Evolutionary conservation across 2,329 filamentous ascomycete genomes (phyloP), one percentile per base, ranked within the genome.

Genomic region (Fusarium longipes): DNA sequence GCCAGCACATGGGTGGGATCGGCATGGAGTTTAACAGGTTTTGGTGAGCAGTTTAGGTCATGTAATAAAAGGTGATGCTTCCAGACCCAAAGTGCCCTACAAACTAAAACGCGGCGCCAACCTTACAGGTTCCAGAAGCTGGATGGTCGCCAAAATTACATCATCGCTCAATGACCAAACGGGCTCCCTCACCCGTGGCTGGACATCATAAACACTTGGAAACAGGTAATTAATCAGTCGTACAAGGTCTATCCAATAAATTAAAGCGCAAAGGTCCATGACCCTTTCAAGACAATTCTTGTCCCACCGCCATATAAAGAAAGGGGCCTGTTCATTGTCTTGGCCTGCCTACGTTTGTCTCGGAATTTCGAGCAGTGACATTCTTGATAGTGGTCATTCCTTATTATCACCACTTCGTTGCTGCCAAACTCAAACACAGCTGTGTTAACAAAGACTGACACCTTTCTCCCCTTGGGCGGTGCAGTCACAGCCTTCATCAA

Each of bases 101-200:
- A 10, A 29, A 25, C 40, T 43, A 43, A 43, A 43, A 43, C 17
- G n/a, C 11, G 10, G 18, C 25, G 49, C 48, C 24, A 63, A 50
- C 20, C 52, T 61, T 66, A 57, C 53, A 66, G 36, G 62, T 63
- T 60, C 64, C 49, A 52, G 44, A 55, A 52, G 40, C 50, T 65
- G 24, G 58, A 44, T 67, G 40, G 65, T 49, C 50, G 48, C 44
- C 20, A 33, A 24, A 56, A 70, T 74, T 74, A 74, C 71, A 73
- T 74, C 71, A 74, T 74, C 47, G 66, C 42, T 53, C 51, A 49
- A 59, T 44, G 35, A 44, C 42, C 30, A 25, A 39, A 51, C 24
- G 25, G 67, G 67, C 67, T 70, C 51, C 67, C 67, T 70, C 67
- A 67, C 53, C 51, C 58, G n/a, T 44, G 57, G 53, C 20, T 39